Percentiles rank a stretch among this genome's conserved stretches.
phyloP scores from a whole-genome alignment of 2,329 filamentous ascomycete genomes.

The Epichloe bromicola region DNA sequence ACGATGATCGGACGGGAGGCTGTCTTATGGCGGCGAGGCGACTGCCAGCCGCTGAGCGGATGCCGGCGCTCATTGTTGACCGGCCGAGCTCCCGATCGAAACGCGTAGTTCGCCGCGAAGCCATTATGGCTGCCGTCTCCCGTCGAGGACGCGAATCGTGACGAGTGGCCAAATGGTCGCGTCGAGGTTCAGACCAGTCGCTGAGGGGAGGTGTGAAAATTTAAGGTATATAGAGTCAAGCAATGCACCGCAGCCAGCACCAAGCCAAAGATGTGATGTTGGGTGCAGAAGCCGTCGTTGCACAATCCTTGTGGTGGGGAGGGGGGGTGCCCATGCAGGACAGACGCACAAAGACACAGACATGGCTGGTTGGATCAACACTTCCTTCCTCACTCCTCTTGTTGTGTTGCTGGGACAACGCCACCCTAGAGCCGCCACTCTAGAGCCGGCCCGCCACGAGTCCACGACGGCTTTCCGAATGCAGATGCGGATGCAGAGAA shows the following conservation, averaged over 20 bases:
- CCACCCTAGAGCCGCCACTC: background rate
- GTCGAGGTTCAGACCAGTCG: background rate
- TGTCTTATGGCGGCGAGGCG: constrained; percentile 2
- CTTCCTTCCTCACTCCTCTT: background rate
- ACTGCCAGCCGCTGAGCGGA: constrained; percentile 2
- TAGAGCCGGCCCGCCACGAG: too few species aligned
- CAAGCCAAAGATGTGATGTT: background rate
- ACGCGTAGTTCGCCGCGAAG: constrained; percentile 7
- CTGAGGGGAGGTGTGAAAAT: background rate
- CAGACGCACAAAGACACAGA: background rate
- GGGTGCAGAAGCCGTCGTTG: background rate
- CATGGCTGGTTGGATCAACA: background rate
- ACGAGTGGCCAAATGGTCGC: background rate
- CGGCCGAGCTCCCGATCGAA: constrained; percentile 7
- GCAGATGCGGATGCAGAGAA: too few species aligned
- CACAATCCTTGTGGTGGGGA: constrained; percentile 4
- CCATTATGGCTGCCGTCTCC: constrained; percentile 1
- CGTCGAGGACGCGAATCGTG: background rate
- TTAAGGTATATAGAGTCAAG: background rate
- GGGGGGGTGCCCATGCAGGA: background rate
- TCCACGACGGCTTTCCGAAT: background rate
- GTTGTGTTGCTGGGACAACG: background rate
- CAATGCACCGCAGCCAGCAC: background rate
- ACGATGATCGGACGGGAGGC: constrained; percentile 1
- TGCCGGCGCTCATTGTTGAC: constrained; percentile 2